Evolutionary conservation across 2,329 filamentous ascomycete genomes (phyloP).

Genomic region (Penicillium fuscoglaucum): DNA sequence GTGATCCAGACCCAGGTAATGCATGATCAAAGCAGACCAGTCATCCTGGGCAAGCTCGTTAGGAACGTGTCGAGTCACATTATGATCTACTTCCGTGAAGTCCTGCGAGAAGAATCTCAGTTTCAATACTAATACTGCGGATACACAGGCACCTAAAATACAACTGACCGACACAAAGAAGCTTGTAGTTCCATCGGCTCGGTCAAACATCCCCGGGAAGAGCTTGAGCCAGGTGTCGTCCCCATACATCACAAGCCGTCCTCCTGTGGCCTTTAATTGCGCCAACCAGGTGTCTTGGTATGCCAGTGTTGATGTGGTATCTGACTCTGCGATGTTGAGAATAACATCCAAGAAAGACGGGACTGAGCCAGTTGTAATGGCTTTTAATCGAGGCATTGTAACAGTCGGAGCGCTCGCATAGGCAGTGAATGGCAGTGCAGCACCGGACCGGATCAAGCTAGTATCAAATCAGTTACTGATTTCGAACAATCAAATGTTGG

Average conservation of each 20-base stretch:
- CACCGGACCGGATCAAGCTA: conserved; percentile 79
- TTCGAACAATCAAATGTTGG: background rate
- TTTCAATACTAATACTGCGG: conserved; percentile 1
- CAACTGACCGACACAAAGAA: conserved; percentile 91
- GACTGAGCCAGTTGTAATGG: conserved; percentile 96
- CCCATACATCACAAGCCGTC: conserved; percentile 89
- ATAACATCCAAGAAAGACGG: conserved; percentile 97
- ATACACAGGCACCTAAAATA: conserved; percentile 2
- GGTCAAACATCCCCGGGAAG: conserved; percentile 84
- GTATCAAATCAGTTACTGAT: conserved; percentile 9
- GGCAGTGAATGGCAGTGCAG: conserved; percentile 88
- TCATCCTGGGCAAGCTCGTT: conserved; percentile 73
- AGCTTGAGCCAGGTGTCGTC: conserved; percentile 98
- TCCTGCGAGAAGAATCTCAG: conserved; percentile 58
- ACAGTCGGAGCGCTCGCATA: conserved; percentile 96
- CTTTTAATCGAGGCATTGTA: conserved; percentile 96
- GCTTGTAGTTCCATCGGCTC: conserved; percentile 89
- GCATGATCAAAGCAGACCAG: conserved; percentile 91
- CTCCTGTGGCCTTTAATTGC: conserved; percentile 76
- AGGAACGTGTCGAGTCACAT: conserved; percentile 88
- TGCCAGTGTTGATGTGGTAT: conserved; percentile 83
- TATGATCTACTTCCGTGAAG: conserved; percentile 96
- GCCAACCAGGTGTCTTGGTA: conserved; percentile 94
- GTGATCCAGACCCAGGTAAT: conserved; percentile 94
- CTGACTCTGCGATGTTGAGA: conserved; percentile 91